Conservation (phyloP, 192 early-diverging fungal species). For the Podila epicladia region DNA sequence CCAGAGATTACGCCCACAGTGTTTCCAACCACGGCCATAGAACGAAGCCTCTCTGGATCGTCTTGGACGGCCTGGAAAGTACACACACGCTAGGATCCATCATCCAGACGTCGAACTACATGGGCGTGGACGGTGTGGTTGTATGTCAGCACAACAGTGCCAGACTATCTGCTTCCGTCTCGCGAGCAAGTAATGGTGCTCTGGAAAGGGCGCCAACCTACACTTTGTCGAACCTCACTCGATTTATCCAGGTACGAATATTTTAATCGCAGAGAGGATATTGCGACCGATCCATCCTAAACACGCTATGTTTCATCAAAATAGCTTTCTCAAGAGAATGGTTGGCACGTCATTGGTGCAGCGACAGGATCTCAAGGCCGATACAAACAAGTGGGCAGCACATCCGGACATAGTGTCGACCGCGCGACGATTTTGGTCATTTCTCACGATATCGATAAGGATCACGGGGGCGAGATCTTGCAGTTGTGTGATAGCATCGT, state of each 20-base stretch:
- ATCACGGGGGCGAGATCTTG: background rate
- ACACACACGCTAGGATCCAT: background rate
- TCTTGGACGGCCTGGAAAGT: background rate
- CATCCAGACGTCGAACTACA: background rate
- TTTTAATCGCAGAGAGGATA: too few species aligned
- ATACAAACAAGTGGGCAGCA: background rate
- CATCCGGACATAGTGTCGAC: background rate
- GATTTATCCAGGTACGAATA: background rate
- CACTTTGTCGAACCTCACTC: background rate
- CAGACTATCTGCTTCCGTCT: background rate
- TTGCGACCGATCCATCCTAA: background rate
- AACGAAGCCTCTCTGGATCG: background rate
- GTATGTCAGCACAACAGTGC: background rate
- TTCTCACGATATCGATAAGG: background rate
- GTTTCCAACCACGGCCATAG: background rate
- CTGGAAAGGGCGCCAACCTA: background rate
- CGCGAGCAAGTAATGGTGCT: background rate
- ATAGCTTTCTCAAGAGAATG: conserved; percentile 1
- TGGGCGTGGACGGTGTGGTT: background rate
- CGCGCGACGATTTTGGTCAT: background rate
- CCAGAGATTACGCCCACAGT: background rate
- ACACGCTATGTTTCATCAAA: background rate
- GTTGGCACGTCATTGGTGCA: background rate
- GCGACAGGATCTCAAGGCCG: background rate
- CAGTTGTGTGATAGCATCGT: background rate